A percentile compares a stretch with the other conserved stretches of the same genome.
Conservation (phyloP, 2,329 filamentous ascomycete species). For the Juglanconis juglandina region DNA sequence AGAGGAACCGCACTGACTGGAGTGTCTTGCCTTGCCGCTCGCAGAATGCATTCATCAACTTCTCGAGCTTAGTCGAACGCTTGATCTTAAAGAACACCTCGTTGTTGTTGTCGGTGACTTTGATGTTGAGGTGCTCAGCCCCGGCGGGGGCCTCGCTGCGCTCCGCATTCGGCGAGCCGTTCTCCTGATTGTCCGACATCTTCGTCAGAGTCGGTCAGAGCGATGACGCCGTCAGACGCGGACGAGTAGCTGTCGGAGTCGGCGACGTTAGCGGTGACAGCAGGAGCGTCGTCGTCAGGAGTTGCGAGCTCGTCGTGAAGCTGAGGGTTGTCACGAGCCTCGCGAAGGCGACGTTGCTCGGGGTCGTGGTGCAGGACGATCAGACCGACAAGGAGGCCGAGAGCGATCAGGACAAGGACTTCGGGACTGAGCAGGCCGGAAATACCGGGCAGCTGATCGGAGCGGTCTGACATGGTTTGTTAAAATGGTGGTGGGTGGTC, state of each 20-base stretch:
- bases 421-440: no score
- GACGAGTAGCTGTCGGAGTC: no score
- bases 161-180: slow-evolving; percentile 42
- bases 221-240: no score
- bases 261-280: no score
- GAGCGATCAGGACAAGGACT: no score
- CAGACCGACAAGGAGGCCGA: no score
- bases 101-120: slow-evolving; percentile 98
- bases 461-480: neutral
- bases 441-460: no score
- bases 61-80: slow-evolving; percentile 90
- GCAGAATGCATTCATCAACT: slow-evolving; percentile 97
- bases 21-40: slow-evolving; percentile 89
- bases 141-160: slow-evolving; percentile 40
- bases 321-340: no score
- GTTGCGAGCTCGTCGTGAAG: no score
- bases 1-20: slow-evolving; percentile 85
- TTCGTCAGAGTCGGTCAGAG: neutral
- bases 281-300: no score
- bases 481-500: neutral
- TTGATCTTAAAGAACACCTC: slow-evolving; percentile 99
- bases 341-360: no score
- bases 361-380: no score
- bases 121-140: slow-evolving; percentile 93
- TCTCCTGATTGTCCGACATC: slow-evolving; percentile 49